phyloP scores from a whole-genome alignment of 2,329 filamentous ascomycete genomes.

The Claviceps paspali region DNA sequence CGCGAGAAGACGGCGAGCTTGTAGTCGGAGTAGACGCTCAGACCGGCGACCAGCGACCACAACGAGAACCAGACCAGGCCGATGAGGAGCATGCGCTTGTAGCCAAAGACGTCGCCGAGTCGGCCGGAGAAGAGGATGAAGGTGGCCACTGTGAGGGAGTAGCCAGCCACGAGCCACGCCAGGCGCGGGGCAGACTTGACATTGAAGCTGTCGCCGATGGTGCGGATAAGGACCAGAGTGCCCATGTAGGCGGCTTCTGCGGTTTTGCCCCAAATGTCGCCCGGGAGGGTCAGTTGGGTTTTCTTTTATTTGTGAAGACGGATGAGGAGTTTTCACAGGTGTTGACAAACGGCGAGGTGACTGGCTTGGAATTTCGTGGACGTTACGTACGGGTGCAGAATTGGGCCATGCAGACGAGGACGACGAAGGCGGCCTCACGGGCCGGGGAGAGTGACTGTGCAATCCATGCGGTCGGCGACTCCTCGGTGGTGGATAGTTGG shows the following conservation, averaged over 20 bases:
- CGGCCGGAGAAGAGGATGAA: conserved; percentile 43
- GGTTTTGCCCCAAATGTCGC: too few species aligned
- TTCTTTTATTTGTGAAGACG: neutral
- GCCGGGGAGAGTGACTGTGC: conserved; percentile 11
- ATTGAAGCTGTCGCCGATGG: conserved; percentile 31
- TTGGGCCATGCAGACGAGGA: conserved; percentile 29
- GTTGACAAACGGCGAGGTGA: neutral
- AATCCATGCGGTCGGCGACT: conserved; percentile 11
- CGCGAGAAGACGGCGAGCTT: conserved; percentile 35
- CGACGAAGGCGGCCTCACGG: conserved; percentile 23
- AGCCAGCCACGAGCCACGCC: conserved; percentile 43
- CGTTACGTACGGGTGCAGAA: conserved; percentile 22
- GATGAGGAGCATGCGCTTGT: conserved; percentile 36
- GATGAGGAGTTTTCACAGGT: too few species aligned
- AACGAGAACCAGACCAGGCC: conserved; percentile 40
- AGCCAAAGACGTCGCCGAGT: conserved; percentile 41
- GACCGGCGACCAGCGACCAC: conserved; percentile 35
- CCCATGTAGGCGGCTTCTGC: conserved; percentile 19
- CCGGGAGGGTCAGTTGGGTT: too few species aligned
- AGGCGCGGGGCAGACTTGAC: conserved; percentile 27
- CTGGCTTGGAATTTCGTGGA: too few species aligned
- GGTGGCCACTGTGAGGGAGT: conserved; percentile 37
- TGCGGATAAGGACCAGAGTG: conserved; percentile 29
- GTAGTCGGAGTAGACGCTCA: conserved; percentile 22
- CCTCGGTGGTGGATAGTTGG: conserved; percentile 3